phyloP scores from a whole-genome alignment of 495 filamentous ascomycete species.

The Podospora conica region DNA sequence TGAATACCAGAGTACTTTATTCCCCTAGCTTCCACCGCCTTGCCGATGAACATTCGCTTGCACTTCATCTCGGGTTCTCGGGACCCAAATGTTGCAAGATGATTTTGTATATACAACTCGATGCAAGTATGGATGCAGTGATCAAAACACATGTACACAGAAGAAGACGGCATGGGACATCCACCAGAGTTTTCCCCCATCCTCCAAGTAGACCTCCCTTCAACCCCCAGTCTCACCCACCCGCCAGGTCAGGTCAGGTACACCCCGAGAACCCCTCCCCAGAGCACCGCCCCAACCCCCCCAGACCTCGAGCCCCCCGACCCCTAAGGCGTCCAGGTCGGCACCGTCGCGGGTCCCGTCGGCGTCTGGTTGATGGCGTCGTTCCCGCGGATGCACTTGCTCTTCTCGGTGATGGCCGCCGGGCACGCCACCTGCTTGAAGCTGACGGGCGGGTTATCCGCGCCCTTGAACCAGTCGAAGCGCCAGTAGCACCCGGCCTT shows the following conservation, averaged over 20 bases:
- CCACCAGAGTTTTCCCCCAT: no score
- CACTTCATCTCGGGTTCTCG: no score
- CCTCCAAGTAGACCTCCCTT: no score
- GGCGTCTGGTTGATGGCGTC: conserved; percentile 34
- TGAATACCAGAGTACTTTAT: background rate
- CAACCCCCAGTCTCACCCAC: no score
- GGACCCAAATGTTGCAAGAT: no score
- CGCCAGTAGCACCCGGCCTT: conserved; percentile 62
- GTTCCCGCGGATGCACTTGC: conserved; percentile 29
- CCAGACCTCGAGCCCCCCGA: background rate
- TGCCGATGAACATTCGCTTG: no score
- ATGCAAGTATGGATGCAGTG: no score
- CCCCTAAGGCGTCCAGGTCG: conserved; percentile 17
- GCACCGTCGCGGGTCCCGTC: conserved; percentile 16
- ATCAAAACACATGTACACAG: no score
- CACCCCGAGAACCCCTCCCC: background rate
- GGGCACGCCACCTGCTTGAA: conserved; percentile 57
- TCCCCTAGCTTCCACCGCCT: background rate
- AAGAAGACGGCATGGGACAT: no score
- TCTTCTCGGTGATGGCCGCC: conserved; percentile 50
- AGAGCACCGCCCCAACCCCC: background rate
- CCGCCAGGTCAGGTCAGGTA: no score
- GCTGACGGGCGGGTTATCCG: conserved; percentile 54
- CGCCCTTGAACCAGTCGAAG: conserved; percentile 59
- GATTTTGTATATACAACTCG: no score